Evolutionary conservation across 306 rosid species (phyloP).

Genomic region (Comarum palustre): DNA sequence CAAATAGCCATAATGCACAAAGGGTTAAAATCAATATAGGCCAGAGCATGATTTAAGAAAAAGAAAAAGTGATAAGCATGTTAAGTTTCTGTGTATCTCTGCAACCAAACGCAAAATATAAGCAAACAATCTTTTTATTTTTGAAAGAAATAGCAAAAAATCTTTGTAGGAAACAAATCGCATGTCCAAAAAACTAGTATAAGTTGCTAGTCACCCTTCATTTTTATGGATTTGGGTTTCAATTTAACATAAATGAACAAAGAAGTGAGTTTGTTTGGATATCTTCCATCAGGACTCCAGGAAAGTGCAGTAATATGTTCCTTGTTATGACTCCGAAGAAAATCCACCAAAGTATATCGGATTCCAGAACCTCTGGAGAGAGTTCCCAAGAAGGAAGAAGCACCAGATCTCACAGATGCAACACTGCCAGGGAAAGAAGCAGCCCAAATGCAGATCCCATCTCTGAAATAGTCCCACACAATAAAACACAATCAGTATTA

Average conservation of each 20-base stretch:
- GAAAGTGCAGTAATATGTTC: constrained; percentile 82
- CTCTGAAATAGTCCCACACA: constrained; percentile 38
- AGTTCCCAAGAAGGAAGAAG: constrained; percentile 67
- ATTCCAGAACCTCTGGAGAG: constrained; percentile 80
- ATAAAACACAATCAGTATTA: constrained; percentile 20
- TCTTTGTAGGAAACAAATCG: not conserved
- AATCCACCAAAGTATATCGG: constrained; percentile 76
- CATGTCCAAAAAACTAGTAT: not conserved
- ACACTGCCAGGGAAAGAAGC: constrained; percentile 86
- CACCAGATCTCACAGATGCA: constrained; percentile 77
- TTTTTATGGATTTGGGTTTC: constrained; percentile 6
- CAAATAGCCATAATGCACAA: not conserved
- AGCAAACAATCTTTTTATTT: not conserved
- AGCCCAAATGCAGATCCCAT: constrained; percentile 85
- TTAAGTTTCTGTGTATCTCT: not conserved
- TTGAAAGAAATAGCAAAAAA: too few species aligned
- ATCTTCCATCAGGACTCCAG: constrained; percentile 99
- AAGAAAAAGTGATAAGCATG: not conserved
- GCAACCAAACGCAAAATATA: not conserved
- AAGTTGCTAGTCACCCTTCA: constrained; percentile 4
- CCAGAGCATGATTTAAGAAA: not conserved
- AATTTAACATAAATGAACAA: not conserved
- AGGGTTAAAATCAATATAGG: not conserved
- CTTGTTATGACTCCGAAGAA: constrained; percentile 57
- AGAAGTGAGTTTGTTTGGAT: constrained; percentile 41